Percentiles rank a stretch among this genome's conserved stretches.
Conservation (phyloP, 306 rosid genomes). For the Spatholobus suberectus region DNA sequence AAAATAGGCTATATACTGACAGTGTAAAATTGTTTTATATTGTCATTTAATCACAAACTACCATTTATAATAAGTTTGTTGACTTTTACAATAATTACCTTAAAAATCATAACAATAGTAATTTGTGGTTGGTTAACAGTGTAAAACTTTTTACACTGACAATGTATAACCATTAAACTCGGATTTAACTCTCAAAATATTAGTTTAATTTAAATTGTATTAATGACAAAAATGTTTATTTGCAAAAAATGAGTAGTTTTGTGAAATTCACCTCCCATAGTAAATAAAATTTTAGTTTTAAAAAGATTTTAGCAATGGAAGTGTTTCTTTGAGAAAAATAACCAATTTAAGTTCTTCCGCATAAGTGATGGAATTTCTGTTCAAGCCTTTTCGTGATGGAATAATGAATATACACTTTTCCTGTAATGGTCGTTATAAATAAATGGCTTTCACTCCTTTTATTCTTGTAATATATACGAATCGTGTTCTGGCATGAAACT, state of each 20-base stretch:
- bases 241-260: not conserved
- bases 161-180: no score
- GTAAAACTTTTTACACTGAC: no score
- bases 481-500: slow-evolving; percentile 1
- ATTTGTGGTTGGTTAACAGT: no score
- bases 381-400: not conserved
- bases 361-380: not conserved
- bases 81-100: no score
- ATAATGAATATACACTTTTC: slow-evolving; percentile 4
- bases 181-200: no score
- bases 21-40: no score
- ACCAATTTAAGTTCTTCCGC: not conserved
- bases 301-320: not conserved
- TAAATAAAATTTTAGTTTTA: not conserved
- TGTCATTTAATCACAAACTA: no score
- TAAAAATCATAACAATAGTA: no score
- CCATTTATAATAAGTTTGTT: no score
- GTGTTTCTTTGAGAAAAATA: not conserved
- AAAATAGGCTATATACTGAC: no score
- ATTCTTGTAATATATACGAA: not conserved
- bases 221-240: not conserved
- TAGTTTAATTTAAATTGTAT: not conserved
- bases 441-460: slow-evolving; percentile 5
- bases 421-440: not conserved
- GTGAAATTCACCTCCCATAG: not conserved